phyloP scores from a whole-genome alignment of 495 filamentous ascomycete genomes.

The Talaromyces stipitatus region DNA sequence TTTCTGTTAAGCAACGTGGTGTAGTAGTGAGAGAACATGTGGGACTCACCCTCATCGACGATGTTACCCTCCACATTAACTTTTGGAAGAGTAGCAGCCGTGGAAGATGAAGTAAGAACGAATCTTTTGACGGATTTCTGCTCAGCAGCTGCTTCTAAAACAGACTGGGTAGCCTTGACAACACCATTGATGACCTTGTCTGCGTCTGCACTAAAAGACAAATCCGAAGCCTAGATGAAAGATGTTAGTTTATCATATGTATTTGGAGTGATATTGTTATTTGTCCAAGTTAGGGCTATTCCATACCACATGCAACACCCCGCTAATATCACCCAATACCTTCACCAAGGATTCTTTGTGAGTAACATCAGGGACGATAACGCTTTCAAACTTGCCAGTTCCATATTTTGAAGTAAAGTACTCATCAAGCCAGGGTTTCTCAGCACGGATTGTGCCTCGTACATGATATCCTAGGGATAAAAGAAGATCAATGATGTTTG shows the following conservation, averaged over 20 bases:
- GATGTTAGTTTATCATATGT: too few species aligned
- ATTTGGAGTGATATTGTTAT: too few species aligned
- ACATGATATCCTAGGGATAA: conserved; percentile 43
- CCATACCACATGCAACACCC: conserved; percentile 4
- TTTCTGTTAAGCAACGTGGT: not conserved
- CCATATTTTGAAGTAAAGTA: conserved; percentile 33
- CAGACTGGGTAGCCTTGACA: conserved; percentile 27
- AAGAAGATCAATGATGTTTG: conserved; percentile 41
- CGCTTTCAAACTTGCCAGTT: conserved; percentile 26
- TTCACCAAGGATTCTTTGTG: conserved; percentile 31
- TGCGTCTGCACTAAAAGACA: conserved; percentile 30
- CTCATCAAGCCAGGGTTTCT: conserved; percentile 24
- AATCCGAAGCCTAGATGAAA: conserved; percentile 23
- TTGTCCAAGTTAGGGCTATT: not conserved
- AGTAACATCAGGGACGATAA: conserved; percentile 29
- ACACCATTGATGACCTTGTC: conserved; percentile 34
- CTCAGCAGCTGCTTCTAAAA: conserved; percentile 36
- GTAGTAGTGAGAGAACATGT: not conserved
- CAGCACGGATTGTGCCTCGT: conserved; percentile 40
- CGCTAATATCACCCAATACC: conserved; percentile 22
- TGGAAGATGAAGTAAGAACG: conserved; percentile 46
- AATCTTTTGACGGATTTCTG: conserved; percentile 38
- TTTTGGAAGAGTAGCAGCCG: conserved; percentile 24
- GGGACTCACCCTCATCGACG: conserved; percentile 1
- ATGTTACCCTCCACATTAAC: conserved; percentile 11